These are phyloP conservation scores for Colletotrichum graminicola DNA, from an alignment of 2,329 filamentous ascomycete species.

Conservation along the genomic window DNA sequence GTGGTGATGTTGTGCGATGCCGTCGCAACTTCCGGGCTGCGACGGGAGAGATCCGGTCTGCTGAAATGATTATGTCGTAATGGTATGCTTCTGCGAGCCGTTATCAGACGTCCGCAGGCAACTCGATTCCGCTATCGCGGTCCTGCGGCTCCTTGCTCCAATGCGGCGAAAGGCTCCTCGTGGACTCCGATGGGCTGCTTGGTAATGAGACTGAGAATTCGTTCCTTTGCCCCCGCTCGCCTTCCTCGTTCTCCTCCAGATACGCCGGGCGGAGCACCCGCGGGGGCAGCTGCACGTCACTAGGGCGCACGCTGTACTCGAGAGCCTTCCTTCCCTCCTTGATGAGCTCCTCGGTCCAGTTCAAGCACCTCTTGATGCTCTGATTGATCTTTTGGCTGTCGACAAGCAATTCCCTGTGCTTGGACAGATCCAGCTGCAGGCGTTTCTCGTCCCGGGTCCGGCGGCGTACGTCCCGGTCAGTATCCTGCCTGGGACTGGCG, in stretches of 20 bases:
- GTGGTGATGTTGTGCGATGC: slow-evolving; percentile 43
- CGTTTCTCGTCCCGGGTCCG: slow-evolving; percentile 84
- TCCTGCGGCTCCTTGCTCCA: slow-evolving; percentile 49
- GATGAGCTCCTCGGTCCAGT: slow-evolving; percentile 92
- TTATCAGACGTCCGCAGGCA: slow-evolving; percentile 56
- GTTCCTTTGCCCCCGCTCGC: slow-evolving; percentile 45
- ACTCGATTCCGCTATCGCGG: slow-evolving; percentile 66
- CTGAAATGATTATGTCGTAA: slow-evolving; percentile 20
- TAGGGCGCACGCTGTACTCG: slow-evolving; percentile 81
- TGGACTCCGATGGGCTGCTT: slow-evolving; percentile 25
- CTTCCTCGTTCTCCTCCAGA: slow-evolving; percentile 63
- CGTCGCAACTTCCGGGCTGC: slow-evolving; percentile 39
- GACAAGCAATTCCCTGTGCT: slow-evolving; percentile 88
- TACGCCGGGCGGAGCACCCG: slow-evolving; percentile 78
- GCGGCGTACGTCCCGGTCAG: slow-evolving; percentile 60
- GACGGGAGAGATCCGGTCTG: slow-evolving; percentile 39
- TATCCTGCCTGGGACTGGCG: slow-evolving; percentile 49
- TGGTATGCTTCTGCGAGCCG: neutral
- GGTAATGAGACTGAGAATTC: slow-evolving; percentile 37
- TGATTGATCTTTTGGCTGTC: slow-evolving; percentile 97
- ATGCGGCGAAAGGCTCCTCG: slow-evolving; percentile 33
- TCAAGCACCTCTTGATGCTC: slow-evolving; percentile 88
- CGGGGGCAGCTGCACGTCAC: slow-evolving; percentile 85
- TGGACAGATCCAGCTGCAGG: slow-evolving; percentile 85
- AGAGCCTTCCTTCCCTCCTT: slow-evolving; percentile 89